Conservation (phyloP, 176 grass and related monocot genomes). For the Canna indica region DNA sequence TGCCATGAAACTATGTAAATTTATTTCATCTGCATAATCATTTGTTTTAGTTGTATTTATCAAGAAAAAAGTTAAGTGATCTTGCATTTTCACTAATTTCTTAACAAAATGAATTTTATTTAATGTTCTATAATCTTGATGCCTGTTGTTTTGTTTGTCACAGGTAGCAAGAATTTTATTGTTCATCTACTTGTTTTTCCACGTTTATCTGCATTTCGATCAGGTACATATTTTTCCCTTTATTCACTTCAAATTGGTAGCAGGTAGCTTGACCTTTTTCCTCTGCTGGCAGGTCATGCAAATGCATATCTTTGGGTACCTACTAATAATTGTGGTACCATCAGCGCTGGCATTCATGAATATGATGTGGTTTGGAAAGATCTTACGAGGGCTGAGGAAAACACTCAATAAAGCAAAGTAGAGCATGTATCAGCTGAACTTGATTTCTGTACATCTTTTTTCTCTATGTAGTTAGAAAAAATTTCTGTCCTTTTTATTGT, state of each 20-base stretch:
- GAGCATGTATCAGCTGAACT: conserved; percentile 11
- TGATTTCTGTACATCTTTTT: neutral
- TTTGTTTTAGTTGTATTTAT: too few relatives aligned
- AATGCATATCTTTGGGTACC: conserved; percentile 48
- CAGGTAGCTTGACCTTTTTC: neutral
- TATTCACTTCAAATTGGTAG: neutral
- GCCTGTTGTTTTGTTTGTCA: neutral
- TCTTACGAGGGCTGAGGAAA: conserved; percentile 85
- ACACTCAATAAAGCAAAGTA: conserved; percentile 67
- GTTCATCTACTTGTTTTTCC: conserved; percentile 83
- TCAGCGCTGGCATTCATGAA: conserved; percentile 63
- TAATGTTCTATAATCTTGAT: conserved; percentile 21
- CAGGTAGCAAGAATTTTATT: conserved; percentile 81
- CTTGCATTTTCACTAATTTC: too few relatives aligned
- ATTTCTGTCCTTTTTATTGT: neutral
- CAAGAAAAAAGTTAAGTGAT: too few relatives aligned
- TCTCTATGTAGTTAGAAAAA: neutral
- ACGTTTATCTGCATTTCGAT: conserved; percentile 70
- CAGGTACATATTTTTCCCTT: conserved; percentile 32
- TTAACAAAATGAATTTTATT: neutral
- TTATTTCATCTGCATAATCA: too few relatives aligned
- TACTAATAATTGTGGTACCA: conserved; percentile 69
- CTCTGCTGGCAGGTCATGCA: conserved; percentile 43
- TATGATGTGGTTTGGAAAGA: conserved; percentile 85
- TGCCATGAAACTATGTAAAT: too few relatives aligned